A percentile compares a stretch with the other conserved stretches of the same genome.
phyloP scores from a whole-genome alignment of 2,329 filamentous ascomycete genomes.

The Mariannaea elegans region DNA sequence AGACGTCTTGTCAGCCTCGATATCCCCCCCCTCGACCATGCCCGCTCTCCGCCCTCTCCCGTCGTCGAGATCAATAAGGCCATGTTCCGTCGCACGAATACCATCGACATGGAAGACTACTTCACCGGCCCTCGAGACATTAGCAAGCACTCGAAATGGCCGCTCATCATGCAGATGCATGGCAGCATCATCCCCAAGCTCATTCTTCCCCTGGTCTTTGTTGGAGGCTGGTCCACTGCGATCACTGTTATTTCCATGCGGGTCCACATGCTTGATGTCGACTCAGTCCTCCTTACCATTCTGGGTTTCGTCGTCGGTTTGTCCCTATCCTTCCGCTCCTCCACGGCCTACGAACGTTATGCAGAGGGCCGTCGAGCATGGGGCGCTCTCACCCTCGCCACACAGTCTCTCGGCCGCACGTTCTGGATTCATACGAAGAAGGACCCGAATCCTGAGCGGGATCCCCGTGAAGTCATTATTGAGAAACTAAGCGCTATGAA shows the following conservation, averaged over 20 bases:
- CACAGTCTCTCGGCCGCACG: slow-evolving; percentile 74
- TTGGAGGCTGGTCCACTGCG: slow-evolving; percentile 71
- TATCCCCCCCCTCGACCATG: slow-evolving; percentile 40
- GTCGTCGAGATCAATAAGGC: slow-evolving; percentile 39
- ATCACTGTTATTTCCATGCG: slow-evolving; percentile 66
- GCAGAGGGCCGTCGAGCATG: slow-evolving; percentile 71
- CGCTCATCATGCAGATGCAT: slow-evolving; percentile 78
- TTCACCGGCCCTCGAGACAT: slow-evolving; percentile 75
- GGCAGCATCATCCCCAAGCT: slow-evolving; percentile 79
- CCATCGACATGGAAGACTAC: slow-evolving; percentile 66
- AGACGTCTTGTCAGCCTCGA: slow-evolving; percentile 40
- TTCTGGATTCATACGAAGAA: slow-evolving; percentile 84
- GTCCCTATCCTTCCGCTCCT: slow-evolving; percentile 79
- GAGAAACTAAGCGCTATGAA: slow-evolving; percentile 80
- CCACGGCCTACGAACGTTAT: slow-evolving; percentile 80
- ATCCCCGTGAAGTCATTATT: slow-evolving; percentile 72
- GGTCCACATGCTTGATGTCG: slow-evolving; percentile 48
- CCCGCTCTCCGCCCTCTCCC: slow-evolving; percentile 44
- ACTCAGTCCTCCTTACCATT: slow-evolving; percentile 70
- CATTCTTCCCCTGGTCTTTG: slow-evolving; percentile 72
- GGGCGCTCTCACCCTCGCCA: slow-evolving; percentile 68
- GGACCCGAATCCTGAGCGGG: slow-evolving; percentile 49
- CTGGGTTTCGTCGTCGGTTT: slow-evolving; percentile 85
- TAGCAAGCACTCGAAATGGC: slow-evolving; percentile 79
- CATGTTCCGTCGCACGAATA: slow-evolving; percentile 45